Evolutionary conservation across 352 stramenopile genomes (phyloP).

Genomic region (Pythium sp.): DNA sequence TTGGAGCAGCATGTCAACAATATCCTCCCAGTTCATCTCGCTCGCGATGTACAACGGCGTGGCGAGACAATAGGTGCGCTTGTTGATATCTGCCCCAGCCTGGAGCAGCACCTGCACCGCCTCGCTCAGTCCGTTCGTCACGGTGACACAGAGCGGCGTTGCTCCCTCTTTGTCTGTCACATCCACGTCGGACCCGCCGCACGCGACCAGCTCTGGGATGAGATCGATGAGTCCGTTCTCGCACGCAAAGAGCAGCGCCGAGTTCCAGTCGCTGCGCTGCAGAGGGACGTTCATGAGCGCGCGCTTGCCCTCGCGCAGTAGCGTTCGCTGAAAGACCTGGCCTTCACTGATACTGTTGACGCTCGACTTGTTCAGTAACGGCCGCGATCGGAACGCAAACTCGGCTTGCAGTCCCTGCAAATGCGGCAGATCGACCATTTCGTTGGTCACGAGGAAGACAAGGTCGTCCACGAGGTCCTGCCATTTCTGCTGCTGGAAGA

Average conservation of each 20-base stretch:
- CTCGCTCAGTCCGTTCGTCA: conserved; percentile 51
- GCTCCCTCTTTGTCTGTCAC: conserved; percentile 67
- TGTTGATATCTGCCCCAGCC: conserved; percentile 54
- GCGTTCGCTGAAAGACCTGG: conserved; percentile 43
- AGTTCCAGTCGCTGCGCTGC: conserved; percentile 32
- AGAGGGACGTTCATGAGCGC: conserved; percentile 64
- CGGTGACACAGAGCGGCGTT: conserved; percentile 57
- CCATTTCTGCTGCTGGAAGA: conserved; percentile 45
- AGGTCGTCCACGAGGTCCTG: conserved; percentile 48
- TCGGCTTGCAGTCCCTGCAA: conserved; percentile 50
- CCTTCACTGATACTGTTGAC: background rate
- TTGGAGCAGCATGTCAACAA: conserved; percentile 60
- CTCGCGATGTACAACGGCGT: conserved; percentile 79
- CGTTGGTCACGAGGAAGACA: conserved; percentile 50
- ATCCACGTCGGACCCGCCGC: conserved; percentile 36
- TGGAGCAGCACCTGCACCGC: conserved; percentile 42
- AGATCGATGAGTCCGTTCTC: conserved; percentile 50
- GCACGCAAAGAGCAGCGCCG: conserved; percentile 61
- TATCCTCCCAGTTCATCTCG: conserved; percentile 69
- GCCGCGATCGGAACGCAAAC: conserved; percentile 31
- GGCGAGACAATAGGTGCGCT: conserved; percentile 54
- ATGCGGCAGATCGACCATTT: conserved; percentile 61
- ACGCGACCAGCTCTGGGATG: conserved; percentile 37
- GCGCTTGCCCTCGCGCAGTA: conserved; percentile 30
- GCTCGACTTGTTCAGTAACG: conserved; percentile 1